Conservation (phyloP, 352 stramenopile genomes). For the Phytopythium vexans region DNA sequence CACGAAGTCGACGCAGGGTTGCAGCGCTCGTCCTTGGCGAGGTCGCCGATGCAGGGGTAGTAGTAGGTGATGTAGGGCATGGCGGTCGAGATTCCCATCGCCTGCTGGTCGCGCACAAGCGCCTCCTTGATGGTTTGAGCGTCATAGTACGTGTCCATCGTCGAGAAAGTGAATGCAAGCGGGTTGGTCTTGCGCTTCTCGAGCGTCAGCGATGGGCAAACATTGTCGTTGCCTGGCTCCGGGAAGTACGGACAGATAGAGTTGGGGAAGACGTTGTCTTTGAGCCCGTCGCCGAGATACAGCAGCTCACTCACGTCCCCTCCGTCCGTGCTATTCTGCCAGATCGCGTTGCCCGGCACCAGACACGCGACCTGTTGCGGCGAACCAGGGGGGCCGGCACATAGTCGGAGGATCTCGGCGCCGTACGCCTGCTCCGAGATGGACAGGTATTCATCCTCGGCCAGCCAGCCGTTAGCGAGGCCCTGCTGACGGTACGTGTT, state of each 20-base stretch:
- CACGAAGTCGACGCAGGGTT: constrained; percentile 43
- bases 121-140: constrained; percentile 35
- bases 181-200: constrained; percentile 45
- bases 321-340: too few relatives aligned
- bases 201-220: constrained; percentile 34
- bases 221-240: constrained; percentile 42
- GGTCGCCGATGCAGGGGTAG: constrained; percentile 53
- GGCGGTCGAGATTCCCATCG: constrained; percentile 52
- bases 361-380: too few relatives aligned
- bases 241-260: constrained; percentile 45
- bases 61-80: constrained; percentile 62
- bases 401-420: constrained; percentile 54
- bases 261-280: constrained; percentile 49
- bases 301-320: too few relatives aligned
- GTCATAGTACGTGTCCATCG: constrained; percentile 45
- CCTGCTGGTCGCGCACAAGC: constrained; percentile 32
- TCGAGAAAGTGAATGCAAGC: too few relatives aligned
- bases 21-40: constrained; percentile 45
- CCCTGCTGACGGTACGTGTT: constrained; percentile 64
- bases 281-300: constrained; percentile 47
- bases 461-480: constrained; percentile 45
- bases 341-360: too few relatives aligned
- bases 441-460: constrained; percentile 56
- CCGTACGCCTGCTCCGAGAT: constrained; percentile 66
- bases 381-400: too few relatives aligned